A percentile compares a stretch with the other conserved stretches of the same genome.
Evolutionary conservation across 2,329 filamentous ascomycete species (phyloP).

Genomic region (Fusarium verrucosum): DNA sequence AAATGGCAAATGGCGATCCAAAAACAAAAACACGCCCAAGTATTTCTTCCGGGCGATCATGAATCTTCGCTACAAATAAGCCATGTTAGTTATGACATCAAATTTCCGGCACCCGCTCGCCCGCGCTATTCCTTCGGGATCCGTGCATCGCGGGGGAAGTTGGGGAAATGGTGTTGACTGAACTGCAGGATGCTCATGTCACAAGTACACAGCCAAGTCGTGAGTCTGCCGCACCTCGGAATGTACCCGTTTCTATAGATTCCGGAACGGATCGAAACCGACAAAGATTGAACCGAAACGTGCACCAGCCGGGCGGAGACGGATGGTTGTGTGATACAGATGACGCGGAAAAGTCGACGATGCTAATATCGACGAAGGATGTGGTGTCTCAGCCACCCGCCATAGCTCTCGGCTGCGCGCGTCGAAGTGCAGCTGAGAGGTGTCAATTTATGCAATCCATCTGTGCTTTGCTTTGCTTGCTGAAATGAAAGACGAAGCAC

Average conservation of each 20-base stretch:
- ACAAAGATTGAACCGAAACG: constrained; percentile 11
- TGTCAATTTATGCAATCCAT: background rate
- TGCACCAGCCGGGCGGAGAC: constrained; percentile 37
- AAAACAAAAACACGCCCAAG: background rate
- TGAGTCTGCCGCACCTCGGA: constrained; percentile 28
- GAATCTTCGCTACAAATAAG: background rate
- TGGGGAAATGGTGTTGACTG: constrained; percentile 40
- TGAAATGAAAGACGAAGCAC: constrained; percentile 18
- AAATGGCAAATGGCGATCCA: background rate
- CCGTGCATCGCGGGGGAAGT: constrained; percentile 45
- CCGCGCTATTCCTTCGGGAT: constrained; percentile 41
- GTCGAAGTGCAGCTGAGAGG: constrained; percentile 4
- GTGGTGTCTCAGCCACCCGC: constrained; percentile 37
- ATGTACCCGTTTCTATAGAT: constrained; percentile 27
- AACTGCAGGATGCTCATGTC: constrained; percentile 32
- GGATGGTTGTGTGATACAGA: constrained; percentile 26
- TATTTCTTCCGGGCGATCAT: background rate
- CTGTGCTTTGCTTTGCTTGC: constrained; percentile 1
- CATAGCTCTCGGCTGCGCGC: constrained; percentile 1
- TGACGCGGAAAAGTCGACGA: constrained; percentile 26
- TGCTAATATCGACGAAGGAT: constrained; percentile 30
- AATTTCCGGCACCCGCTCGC: constrained; percentile 41
- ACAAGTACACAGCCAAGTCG: constrained; percentile 25
- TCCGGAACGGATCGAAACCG: constrained; percentile 16
- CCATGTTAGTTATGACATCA: background rate